A percentile compares a stretch with the other conserved stretches of the same genome.
These are phyloP conservation scores for Eimeria acervulina DNA, from an alignment of 169 alveolate genomes.

Conservation along the genomic window DNA sequence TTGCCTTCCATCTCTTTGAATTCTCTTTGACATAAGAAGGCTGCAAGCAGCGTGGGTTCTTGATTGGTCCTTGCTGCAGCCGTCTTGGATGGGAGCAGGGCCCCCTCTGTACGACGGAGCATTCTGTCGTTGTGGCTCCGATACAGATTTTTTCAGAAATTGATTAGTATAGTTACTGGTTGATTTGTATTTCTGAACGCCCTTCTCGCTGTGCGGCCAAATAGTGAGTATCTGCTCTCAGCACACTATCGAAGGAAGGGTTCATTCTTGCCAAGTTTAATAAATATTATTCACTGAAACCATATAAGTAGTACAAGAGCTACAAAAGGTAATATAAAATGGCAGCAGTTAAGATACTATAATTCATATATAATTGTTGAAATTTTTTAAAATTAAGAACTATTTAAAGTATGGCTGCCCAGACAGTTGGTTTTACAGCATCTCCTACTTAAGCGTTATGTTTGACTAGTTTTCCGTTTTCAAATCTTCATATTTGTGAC, in stretches of 20 bases:
- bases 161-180: not conserved
- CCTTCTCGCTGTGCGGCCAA: not conserved
- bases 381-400: not conserved
- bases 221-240: not conserved
- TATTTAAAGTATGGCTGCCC: not conserved
- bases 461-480: no score
- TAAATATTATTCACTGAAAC: no score
- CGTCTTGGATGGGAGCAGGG: not conserved
- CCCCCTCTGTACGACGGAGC: not conserved
- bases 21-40: not conserved
- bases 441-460: not conserved
- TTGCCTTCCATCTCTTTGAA: not conserved
- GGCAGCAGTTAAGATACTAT: not conserved
- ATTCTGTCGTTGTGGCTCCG: not conserved
- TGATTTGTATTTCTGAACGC: not conserved
- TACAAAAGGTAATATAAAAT: no score
- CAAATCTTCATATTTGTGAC: no score
- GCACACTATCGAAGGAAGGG: slow-evolving; percentile 7
- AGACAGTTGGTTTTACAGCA: not conserved
- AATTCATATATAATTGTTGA: not conserved
- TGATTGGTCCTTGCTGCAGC: not conserved
- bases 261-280: not conserved
- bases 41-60: not conserved
- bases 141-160: not conserved
- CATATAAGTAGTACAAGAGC: no score